Evolutionary conservation across 148 eudicot genomes (phyloP).

Genomic region (Chenopodium formosanum): DNA sequence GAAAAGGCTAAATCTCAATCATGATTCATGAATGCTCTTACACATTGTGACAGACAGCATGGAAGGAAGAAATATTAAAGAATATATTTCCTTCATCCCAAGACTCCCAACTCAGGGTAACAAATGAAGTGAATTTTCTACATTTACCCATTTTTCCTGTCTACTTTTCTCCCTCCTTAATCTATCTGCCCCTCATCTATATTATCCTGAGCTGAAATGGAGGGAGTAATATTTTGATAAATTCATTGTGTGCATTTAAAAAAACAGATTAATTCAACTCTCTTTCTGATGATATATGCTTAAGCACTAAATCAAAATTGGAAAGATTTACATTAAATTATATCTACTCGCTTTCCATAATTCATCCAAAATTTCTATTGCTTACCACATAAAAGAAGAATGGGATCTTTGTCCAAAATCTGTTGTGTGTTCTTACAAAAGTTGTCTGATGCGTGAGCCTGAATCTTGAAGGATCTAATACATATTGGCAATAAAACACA

Average conservation of each 20-base stretch:
- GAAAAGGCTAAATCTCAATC: neutral
- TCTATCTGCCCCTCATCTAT: neutral
- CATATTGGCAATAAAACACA: neutral
- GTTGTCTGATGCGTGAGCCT: conserved; percentile 93
- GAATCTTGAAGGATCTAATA: conserved; percentile 79
- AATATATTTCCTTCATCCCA: too few species aligned
- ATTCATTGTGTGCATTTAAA: neutral
- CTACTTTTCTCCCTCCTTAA: neutral
- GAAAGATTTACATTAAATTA: neutral
- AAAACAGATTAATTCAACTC: neutral
- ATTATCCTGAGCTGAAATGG: neutral
- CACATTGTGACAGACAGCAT: neutral
- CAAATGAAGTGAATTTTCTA: neutral
- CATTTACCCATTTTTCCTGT: too few species aligned
- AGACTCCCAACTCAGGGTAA: neutral
- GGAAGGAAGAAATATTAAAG: neutral
- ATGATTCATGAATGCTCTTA: neutral
- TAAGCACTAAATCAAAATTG: neutral
- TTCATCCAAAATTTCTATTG: neutral
- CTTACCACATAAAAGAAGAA: conserved; percentile 74
- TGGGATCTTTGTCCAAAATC: conserved; percentile 73
- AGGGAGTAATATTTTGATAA: neutral
- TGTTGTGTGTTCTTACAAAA: conserved; percentile 72
- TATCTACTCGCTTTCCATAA: neutral
- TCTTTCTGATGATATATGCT: neutral